A percentile compares a stretch with the other conserved stretches of the same genome.
These are phyloP conservation scores for Penicilliopsis zonata DNA, from an alignment of 495 filamentous ascomycete genomes.

Conservation along the genomic window DNA sequence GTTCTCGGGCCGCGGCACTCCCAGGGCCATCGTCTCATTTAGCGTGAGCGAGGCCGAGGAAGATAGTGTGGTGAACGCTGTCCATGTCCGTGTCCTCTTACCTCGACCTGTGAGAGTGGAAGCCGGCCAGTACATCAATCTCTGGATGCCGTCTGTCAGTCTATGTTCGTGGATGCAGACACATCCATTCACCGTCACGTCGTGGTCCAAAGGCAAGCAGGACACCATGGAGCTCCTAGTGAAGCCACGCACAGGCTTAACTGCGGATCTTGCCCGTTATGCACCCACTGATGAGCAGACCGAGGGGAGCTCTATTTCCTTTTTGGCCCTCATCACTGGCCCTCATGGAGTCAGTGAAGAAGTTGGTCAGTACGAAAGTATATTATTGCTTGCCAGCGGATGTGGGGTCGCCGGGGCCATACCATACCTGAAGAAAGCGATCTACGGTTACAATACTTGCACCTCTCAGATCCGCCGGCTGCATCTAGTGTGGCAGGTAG, in stretches of 20 bases:
- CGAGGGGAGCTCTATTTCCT: slow-evolving; percentile 5
- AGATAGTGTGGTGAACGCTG: slow-evolving; percentile 5
- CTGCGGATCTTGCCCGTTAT: slow-evolving; percentile 5
- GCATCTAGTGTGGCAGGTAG: slow-evolving; percentile 15
- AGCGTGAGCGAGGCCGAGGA: slow-evolving; percentile 5
- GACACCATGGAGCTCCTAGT: slow-evolving; percentile 16
- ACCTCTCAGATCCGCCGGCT: slow-evolving; percentile 7
- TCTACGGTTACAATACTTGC: slow-evolving; percentile 10
- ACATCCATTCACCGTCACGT: slow-evolving; percentile 28
- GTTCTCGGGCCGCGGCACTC: slow-evolving; percentile 9
- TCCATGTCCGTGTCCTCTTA: slow-evolving; percentile 11
- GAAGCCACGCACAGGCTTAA: slow-evolving; percentile 8
- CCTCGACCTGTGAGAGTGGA: slow-evolving; percentile 16
- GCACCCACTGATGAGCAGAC: not conserved
- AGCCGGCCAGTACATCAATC: slow-evolving; percentile 26
- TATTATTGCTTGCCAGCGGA: slow-evolving; percentile 14
- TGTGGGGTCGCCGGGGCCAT: slow-evolving; percentile 9
- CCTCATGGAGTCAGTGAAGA: slow-evolving; percentile 13
- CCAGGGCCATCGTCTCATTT: slow-evolving; percentile 10
- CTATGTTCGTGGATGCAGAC: slow-evolving; percentile 20
- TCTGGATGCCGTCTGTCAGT: slow-evolving; percentile 21
- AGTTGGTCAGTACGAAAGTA: slow-evolving; percentile 14
- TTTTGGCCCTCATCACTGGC: slow-evolving; percentile 14
- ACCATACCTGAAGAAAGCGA: slow-evolving; percentile 12
- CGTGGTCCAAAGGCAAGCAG: slow-evolving; percentile 15